Percentiles rank a stretch among this genome's conserved stretches.
These are phyloP conservation scores for Tolypocladium nubicola DNA, from an alignment of 2,329 filamentous ascomycete genomes.

Conservation along the genomic window DNA sequence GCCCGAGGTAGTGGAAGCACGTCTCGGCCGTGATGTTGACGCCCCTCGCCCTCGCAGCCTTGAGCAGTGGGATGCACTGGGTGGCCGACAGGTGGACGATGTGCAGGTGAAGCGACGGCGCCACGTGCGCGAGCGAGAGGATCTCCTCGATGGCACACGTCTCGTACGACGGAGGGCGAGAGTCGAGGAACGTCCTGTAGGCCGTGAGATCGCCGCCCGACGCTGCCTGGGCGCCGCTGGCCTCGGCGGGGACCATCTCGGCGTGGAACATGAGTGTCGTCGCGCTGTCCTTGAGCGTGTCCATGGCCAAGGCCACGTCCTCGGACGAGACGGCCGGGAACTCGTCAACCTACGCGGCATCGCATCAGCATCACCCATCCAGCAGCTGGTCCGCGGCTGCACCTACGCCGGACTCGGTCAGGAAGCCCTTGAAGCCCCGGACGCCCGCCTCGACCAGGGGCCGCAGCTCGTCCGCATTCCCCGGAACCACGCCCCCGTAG, in stretches of 20 bases:
- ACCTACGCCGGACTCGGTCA: slow-evolving; percentile 89
- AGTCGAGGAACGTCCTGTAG: slow-evolving; percentile 87
- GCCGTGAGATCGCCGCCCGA: slow-evolving; percentile 54
- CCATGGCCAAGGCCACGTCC: slow-evolving; percentile 74
- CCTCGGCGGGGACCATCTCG: slow-evolving; percentile 89
- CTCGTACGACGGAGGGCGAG: slow-evolving; percentile 81
- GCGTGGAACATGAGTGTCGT: slow-evolving; percentile 99
- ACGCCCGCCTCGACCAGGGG: slow-evolving; percentile 78
- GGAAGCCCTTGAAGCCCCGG: slow-evolving; percentile 91
- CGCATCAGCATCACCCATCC: neutral
- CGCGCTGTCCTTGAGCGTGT: slow-evolving; percentile 64
- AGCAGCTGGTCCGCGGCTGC: no score
- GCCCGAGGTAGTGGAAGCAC: slow-evolving; percentile 86
- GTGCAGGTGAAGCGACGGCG: slow-evolving; percentile 76
- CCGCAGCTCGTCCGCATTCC: slow-evolving; percentile 70
- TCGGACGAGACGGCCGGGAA: slow-evolving; percentile 79
- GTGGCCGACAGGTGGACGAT: slow-evolving; percentile 91
- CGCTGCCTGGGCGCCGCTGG: slow-evolving; percentile 34
- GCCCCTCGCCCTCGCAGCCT: slow-evolving; percentile 59
- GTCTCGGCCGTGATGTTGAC: slow-evolving; percentile 89
- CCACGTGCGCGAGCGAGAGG: slow-evolving; percentile 66
- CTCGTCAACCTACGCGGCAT: slow-evolving; percentile 64
- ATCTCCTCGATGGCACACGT: slow-evolving; percentile 86
- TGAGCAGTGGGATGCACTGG: slow-evolving; percentile 73
- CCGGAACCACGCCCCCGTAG: slow-evolving; percentile 89